Evolutionary conservation across 352 stramenopile genomes (phyloP), one percentile per base, ranked within the genome.

Genomic region (Globisporangium apiculatum): DNA sequence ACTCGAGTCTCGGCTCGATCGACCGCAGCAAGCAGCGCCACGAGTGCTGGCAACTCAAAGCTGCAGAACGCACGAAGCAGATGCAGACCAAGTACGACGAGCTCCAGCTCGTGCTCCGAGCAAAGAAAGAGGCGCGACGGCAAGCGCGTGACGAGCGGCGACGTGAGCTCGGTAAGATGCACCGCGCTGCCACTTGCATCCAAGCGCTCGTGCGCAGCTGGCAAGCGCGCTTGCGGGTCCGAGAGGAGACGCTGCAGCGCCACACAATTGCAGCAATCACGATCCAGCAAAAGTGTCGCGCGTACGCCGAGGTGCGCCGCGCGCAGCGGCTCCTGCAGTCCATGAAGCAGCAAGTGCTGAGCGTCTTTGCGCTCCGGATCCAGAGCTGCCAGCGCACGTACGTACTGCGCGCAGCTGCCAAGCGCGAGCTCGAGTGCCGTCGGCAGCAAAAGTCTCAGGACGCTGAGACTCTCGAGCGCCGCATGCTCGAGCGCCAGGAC

Each of bases 21-120:
- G 78, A 85, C 51, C 85, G 82, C 48, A 82, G 60, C 50, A 76
- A 79, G 50, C 52, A 65, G 36, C 72, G 78, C 2, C 68, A 71
- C 18, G 70, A 83, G 62, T 58, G 53, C 47, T 88, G 78, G 78
- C 60, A 86, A 49, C 62, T 64, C 36, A 86, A 86, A 55, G 70
- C 83, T 49, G 68, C 62, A 36, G 59, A 72, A 55, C 73, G 75
- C 46, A 85, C 73, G 9, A 69, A 68, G 51, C 75, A 74, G 38
- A 88, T 88, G 78, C 74, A 78, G 41, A 70, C 79, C 57, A 84
- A 83, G 62, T 79, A 83, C 57, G 68, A 72, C 7, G 73, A 83
- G 61, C 65, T 88, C 46, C 78, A 88, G 62, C 65, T 77, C 18
- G 71, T 73, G 11, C 61, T 84, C 17, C 65, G 81, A 46, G 46